These are phyloP conservation scores for Talaromyces borbonicus DNA, from an alignment of 495 filamentous ascomycete species.

Conservation along the genomic window DNA sequence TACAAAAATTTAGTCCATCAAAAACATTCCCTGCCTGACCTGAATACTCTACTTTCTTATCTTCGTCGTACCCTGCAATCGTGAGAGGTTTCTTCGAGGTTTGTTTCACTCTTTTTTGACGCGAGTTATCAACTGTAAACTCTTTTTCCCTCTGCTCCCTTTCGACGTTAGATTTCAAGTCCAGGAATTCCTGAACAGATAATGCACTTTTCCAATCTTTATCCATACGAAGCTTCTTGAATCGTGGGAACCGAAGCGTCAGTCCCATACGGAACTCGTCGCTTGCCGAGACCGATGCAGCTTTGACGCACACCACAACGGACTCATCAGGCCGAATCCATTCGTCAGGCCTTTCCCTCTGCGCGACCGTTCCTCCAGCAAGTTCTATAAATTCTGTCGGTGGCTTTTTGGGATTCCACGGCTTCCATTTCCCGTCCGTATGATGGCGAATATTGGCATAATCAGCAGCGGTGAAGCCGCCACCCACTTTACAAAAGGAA, in stretches of 20 bases:
- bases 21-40: conserved; percentile 55
- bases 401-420: conserved; percentile 73
- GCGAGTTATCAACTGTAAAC: conserved; percentile 71
- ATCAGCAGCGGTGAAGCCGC: conserved; percentile 78
- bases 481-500: conserved; percentile 94
- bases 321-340: conserved; percentile 91
- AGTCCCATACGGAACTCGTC: conserved; percentile 67
- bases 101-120: conserved; percentile 52
- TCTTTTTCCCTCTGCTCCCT: conserved; percentile 63
- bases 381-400: conserved; percentile 75
- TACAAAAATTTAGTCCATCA: conserved; percentile 67
- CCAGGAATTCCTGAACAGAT: conserved; percentile 64
- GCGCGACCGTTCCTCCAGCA: conserved; percentile 57
- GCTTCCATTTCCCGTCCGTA: conserved; percentile 84
- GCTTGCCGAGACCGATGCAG: conserved; percentile 63
- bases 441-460: conserved; percentile 71
- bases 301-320: conserved; percentile 80
- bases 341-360: conserved; percentile 75
- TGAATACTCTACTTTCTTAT: conserved; percentile 39
- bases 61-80: conserved; percentile 59
- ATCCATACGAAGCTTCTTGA: conserved; percentile 72
- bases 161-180: conserved; percentile 62
- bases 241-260: conserved; percentile 87
- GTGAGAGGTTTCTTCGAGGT: conserved; percentile 55
- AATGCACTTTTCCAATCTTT: conserved; percentile 76